Evolutionary conservation across 768 basidiomycete genomes (phyloP).

Genomic region (Candolleomyces aberdarensis): DNA sequence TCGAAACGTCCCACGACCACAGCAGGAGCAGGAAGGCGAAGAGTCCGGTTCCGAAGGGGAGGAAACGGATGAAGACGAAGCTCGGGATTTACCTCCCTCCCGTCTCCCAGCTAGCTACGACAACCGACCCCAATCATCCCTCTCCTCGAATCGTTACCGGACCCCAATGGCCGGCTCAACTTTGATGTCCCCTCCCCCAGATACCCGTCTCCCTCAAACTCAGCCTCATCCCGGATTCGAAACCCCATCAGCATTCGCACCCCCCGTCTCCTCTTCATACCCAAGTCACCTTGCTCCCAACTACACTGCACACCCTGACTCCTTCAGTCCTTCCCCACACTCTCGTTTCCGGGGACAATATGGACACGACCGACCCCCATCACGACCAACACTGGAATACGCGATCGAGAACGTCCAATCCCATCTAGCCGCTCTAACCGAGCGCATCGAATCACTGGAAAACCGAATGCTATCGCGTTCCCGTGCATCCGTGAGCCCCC

Average conservation of each 20-base stretch:
- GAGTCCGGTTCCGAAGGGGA: slow-evolving; percentile 17
- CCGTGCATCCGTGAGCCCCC: slow-evolving; percentile 35
- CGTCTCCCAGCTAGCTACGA: slow-evolving; percentile 12
- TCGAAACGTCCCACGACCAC: neutral
- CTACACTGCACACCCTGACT: slow-evolving; percentile 33
- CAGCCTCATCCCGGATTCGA: slow-evolving; percentile 73
- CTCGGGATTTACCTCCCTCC: slow-evolving; percentile 35
- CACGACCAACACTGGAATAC: slow-evolving; percentile 59
- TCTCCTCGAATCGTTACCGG: slow-evolving; percentile 74
- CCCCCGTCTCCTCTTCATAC: slow-evolving; percentile 30
- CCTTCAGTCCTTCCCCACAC: slow-evolving; percentile 23
- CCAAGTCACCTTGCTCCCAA: slow-evolving; percentile 29
- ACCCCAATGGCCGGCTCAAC: slow-evolving; percentile 69
- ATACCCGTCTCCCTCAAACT: slow-evolving; percentile 47
- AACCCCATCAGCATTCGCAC: slow-evolving; percentile 70
- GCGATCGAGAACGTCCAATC: slow-evolving; percentile 80
- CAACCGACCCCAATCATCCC: slow-evolving; percentile 70
- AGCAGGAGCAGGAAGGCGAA: slow-evolving; percentile 7
- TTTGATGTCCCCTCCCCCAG: slow-evolving; percentile 54
- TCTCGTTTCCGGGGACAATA: slow-evolving; percentile 23
- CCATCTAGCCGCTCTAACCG: slow-evolving; percentile 76
- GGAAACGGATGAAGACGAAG: slow-evolving; percentile 45
- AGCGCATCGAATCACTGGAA: slow-evolving; percentile 75
- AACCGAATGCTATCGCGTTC: slow-evolving; percentile 41
- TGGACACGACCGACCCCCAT: slow-evolving; percentile 41